Conservation (phyloP, 306 rosid species). For the Herpetospermum pedunculosum region DNA sequence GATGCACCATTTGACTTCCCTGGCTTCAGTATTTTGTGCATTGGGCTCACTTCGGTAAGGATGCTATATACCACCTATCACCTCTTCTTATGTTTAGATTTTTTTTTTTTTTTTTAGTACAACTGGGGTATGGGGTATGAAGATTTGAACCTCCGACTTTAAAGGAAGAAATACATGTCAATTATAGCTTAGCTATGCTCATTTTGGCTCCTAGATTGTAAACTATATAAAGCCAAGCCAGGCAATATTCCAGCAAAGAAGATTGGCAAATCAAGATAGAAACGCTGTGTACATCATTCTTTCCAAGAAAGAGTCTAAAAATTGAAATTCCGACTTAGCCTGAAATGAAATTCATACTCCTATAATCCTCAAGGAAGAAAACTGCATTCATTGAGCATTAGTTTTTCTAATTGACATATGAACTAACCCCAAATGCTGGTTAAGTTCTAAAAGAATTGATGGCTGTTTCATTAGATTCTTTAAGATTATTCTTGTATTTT, state of each 20-base stretch:
- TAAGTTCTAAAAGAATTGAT: neutral
- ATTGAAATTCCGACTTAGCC: neutral
- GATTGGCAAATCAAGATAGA: neutral
- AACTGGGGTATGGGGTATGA: too few species aligned
- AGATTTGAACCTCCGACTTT: too few species aligned
- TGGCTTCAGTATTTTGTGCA: constrained; percentile 72
- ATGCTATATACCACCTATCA: neutral
- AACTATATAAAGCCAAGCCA: neutral
- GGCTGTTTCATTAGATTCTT: neutral
- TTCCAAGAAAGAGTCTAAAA: neutral
- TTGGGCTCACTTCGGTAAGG: constrained; percentile 46
- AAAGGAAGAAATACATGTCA: too few species aligned
- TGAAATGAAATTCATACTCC: neutral
- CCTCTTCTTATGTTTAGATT: neutral
- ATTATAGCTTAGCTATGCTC: too few species aligned
- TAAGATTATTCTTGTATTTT: neutral
- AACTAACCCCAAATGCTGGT: neutral
- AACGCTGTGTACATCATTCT: neutral
- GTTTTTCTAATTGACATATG: neutral
- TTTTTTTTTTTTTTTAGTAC: too few species aligned
- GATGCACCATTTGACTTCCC: constrained; percentile 75
- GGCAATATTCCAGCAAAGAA: neutral
- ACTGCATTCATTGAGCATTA: neutral
- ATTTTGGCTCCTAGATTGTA: too few species aligned
- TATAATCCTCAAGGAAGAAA: neutral